Conservation (phyloP, 495 filamentous ascomycete species). For the Xeromyces bisporus region DNA sequence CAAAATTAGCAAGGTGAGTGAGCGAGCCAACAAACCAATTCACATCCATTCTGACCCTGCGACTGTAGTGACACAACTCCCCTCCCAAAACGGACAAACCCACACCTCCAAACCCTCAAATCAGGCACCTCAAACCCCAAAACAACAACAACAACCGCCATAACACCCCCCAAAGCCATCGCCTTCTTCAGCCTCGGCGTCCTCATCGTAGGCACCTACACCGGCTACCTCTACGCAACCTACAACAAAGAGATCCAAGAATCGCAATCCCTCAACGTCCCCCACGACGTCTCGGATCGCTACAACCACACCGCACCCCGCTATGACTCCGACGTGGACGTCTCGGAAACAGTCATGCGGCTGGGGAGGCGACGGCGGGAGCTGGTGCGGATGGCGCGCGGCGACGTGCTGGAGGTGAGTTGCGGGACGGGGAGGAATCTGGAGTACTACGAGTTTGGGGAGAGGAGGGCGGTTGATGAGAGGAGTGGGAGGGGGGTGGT, state of each 20-base stretch:
- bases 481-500: slow-evolving; percentile 18
- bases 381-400: slow-evolving; percentile 44
- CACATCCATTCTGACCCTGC: not conserved
- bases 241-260: slow-evolving; percentile 23
- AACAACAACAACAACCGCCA: slow-evolving; percentile 5
- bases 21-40: not conserved
- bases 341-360: slow-evolving; percentile 49
- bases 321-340: slow-evolving; percentile 48
- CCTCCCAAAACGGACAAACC: slow-evolving; percentile 11
- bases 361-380: slow-evolving; percentile 42
- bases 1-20: not conserved
- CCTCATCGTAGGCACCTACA: slow-evolving; percentile 33
- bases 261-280: slow-evolving; percentile 21
- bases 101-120: slow-evolving; percentile 6
- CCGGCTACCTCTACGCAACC: slow-evolving; percentile 33
- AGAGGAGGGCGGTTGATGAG: slow-evolving; percentile 55
- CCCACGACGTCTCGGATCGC: slow-evolving; percentile 36
- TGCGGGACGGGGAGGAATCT: slow-evolving; percentile 85
- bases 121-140: slow-evolving; percentile 4
- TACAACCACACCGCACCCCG: slow-evolving; percentile 38
- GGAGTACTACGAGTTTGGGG: slow-evolving; percentile 49
- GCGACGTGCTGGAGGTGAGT: slow-evolving; percentile 77
- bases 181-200: slow-evolving; percentile 28
- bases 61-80: not conserved
- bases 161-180: slow-evolving; percentile 14